Evolutionary conservation across 2,329 filamentous ascomycete genomes (phyloP).

Genomic region (Xenosphaeropsis pyriputrescens): DNA sequence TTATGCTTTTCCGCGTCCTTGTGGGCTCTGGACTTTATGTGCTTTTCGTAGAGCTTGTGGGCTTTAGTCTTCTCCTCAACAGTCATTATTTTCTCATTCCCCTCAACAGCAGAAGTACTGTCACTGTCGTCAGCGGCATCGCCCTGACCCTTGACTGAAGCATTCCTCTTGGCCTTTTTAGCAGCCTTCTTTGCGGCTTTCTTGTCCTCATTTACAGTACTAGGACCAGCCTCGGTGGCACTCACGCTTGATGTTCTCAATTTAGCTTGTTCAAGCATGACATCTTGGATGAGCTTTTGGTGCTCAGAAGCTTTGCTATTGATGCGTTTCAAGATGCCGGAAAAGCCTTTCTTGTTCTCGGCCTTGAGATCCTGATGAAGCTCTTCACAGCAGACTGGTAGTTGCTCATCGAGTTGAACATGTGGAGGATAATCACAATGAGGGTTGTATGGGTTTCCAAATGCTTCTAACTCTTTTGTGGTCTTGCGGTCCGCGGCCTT

Average conservation of each 20-base stretch:
- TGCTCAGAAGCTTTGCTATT: slow-evolving; percentile 1
- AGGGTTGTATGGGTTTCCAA: too few relatives aligned
- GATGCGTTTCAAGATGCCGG: slow-evolving; percentile 23
- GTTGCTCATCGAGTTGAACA: slow-evolving; percentile 14
- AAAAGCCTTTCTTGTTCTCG: too few relatives aligned
- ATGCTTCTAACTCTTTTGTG: background rate
- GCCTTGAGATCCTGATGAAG: slow-evolving; percentile 23
- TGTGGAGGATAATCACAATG: slow-evolving; percentile 2
- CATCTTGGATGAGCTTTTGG: slow-evolving; percentile 5
- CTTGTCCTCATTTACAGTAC: slow-evolving; percentile 7
- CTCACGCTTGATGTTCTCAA: too few relatives aligned
- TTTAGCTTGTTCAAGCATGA: slow-evolving; percentile 5
- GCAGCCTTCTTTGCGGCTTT: slow-evolving; percentile 11
- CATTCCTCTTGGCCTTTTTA: background rate
- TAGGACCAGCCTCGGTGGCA: too few relatives aligned
- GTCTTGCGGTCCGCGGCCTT: background rate
- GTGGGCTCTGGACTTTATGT: background rate
- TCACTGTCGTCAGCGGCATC: background rate
- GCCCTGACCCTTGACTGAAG: background rate
- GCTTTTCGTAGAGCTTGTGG: background rate
- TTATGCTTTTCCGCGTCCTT: background rate
- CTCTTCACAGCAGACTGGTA: slow-evolving; percentile 31
- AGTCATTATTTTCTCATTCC: background rate
- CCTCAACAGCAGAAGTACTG: background rate
- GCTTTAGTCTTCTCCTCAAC: background rate